Base-by-base conservation (phyloP, 768 basidiomycete genomes). In the Xanthoconium purpureum region DNA sequence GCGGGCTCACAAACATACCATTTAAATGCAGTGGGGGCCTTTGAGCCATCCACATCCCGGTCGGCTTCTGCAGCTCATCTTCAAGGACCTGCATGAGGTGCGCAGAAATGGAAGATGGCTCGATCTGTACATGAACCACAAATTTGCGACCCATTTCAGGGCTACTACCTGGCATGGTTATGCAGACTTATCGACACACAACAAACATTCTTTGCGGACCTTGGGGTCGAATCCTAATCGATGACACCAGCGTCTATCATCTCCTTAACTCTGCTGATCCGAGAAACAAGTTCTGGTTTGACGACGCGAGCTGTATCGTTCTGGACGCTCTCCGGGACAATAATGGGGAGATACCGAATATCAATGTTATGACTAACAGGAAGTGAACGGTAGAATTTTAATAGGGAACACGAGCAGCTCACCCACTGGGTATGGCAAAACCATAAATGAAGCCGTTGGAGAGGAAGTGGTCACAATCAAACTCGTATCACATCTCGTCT, bases 361-460 rank as follows among this genome's bases (percentile, higher is more conserved):
- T 92, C 89, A 32, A 84, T 80, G 36, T 74, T 74, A 38, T 71
- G 80, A 7, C 85, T 88, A 49, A 35, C 39, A 29, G 44, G 10
- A 13, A 1, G 11, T 69, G 18, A 56, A 47, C 24, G 39, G 14
- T 12, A 9, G 37, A 6, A 40, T 14, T n/a, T 12, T 47, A 7
- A 24, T 30, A 5, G 17, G 10, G 14, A n/a, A 47, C 14, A 37
- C 57, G 48, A 24, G 32, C 1, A 30, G 62, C 78, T 59, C 59
- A 91, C 90, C 84, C 85, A 17, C 68, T 64, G 5, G 84, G 80
- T 60, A 83, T 80, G 17, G 85, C 88, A 48, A 89, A 77, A 2
- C 88, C 91, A 63, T 85, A 89, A n/a, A 94, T 80, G 0, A 87
- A 80, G 0, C 91, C 91, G 53, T 88, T 87, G 28, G 77, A 68